Percentiles rank a stretch among this genome's conserved stretches.
These are phyloP conservation scores for Fomitopsis serialis DNA, from an alignment of 768 basidiomycete genomes.

Conservation along the genomic window DNA sequence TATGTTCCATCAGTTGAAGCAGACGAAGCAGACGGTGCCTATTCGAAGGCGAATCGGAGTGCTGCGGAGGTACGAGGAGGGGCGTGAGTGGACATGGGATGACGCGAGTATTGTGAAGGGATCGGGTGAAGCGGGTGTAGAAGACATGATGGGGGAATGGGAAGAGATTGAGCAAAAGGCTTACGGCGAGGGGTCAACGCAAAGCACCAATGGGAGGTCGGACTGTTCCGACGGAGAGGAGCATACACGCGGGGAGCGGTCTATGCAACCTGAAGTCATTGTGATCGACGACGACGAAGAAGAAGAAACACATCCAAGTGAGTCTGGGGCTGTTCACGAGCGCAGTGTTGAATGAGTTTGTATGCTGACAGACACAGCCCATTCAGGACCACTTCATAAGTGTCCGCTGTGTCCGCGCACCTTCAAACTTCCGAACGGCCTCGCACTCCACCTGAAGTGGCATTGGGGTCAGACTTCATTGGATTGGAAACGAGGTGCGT, in stretches of 20 bases:
- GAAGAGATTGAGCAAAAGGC: too few relatives aligned
- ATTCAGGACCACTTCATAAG: background rate
- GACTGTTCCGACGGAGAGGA: too few relatives aligned
- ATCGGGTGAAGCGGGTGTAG: background rate
- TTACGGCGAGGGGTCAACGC: too few relatives aligned
- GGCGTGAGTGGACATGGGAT: background rate
- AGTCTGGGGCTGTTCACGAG: too few relatives aligned
- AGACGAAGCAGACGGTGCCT: background rate
- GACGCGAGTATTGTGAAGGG: background rate
- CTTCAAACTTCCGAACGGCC: constrained; percentile 10
- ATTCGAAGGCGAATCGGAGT: background rate
- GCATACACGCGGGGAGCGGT: too few relatives aligned
- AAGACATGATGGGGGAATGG: background rate
- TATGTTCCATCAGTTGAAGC: background rate
- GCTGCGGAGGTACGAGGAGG: background rate
- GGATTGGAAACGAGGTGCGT: constrained; percentile 11
- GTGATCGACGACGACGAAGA: background rate
- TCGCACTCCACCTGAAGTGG: constrained; percentile 17
- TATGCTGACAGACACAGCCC: too few relatives aligned
- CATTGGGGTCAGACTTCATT: constrained; percentile 13
- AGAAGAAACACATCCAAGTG: background rate
- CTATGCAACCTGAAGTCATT: too few relatives aligned
- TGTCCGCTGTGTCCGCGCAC: constrained; percentile 15
- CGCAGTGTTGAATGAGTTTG: background rate
- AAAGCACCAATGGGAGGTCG: too few relatives aligned